A percentile compares a stretch with the other conserved stretches of the same genome.
phyloP scores from a whole-genome alignment of 73 alveolate genomes.

The Tetrahymena borealis region DNA sequence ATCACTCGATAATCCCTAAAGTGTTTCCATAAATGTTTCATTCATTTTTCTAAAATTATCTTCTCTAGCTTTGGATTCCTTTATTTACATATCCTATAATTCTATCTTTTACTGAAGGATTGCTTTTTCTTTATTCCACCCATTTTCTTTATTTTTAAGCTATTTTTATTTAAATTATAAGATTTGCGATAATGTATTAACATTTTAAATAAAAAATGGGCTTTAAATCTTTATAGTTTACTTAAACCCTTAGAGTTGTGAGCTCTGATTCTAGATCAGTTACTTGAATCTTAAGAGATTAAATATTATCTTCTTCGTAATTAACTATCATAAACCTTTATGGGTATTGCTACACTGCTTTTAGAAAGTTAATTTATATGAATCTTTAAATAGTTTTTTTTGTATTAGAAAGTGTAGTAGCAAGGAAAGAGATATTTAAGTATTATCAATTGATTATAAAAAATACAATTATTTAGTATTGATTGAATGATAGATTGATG shows the following conservation, averaged over 20 bases:
- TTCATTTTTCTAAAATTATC: slow-evolving; percentile 41
- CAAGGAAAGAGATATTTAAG: neutral
- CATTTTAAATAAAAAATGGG: neutral
- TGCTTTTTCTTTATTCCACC: slow-evolving; percentile 42
- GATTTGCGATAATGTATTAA: too few species aligned
- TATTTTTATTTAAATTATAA: neutral
- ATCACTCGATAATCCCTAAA: slow-evolving; percentile 8
- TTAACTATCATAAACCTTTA: neutral
- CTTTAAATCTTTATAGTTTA: neutral
- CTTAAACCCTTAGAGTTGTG: neutral
- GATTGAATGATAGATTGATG: neutral
- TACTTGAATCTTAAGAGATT: neutral
- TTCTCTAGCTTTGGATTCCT: slow-evolving; percentile 33
- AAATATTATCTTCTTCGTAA: neutral
- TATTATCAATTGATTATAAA: neutral
- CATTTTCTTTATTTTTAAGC: slow-evolving; percentile 2
- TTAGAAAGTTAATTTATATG: too few species aligned
- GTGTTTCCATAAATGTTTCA: slow-evolving; percentile 18
- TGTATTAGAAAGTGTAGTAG: too few species aligned
- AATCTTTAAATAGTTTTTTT: too few species aligned
- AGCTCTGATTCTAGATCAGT: neutral
- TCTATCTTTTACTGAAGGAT: slow-evolving; percentile 11
- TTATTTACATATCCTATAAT: slow-evolving; percentile 16
- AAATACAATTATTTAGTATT: neutral
- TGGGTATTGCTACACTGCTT: neutral